These are phyloP conservation scores for Microcos paniculata DNA, from an alignment of 345 rosid genomes.

Conservation along the genomic window DNA sequence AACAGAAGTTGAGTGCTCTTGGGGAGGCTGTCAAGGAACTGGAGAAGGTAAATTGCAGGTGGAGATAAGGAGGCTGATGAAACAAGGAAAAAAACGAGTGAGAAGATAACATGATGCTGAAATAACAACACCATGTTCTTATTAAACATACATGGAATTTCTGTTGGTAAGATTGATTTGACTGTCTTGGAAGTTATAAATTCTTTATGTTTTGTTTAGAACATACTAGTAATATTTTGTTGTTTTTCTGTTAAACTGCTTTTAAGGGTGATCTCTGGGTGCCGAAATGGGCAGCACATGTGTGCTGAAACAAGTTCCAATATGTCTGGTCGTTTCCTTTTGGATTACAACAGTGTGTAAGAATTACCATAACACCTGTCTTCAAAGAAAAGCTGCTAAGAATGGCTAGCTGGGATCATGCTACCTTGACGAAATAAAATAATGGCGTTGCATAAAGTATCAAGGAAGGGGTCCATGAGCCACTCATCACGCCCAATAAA, in stretches of 20 bases:
- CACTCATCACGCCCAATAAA: no score
- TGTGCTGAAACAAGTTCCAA: slow-evolving; percentile 3
- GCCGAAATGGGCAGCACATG: background rate
- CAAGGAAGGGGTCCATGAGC: background rate
- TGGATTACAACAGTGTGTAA: background rate
- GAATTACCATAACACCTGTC: background rate
- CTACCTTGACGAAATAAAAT: background rate
- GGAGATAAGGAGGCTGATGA: slow-evolving; percentile 22
- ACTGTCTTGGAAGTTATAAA: background rate
- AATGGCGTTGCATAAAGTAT: background rate
- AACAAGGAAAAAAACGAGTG: background rate
- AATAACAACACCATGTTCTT: slow-evolving; percentile 18
- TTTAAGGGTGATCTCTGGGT: background rate
- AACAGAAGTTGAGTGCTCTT: slow-evolving; percentile 24
- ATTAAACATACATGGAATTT: background rate
- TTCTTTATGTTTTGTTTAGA: background rate
- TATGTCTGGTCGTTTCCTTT: background rate
- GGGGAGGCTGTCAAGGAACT: slow-evolving; percentile 33
- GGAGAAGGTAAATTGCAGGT: slow-evolving; percentile 32
- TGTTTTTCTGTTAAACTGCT: background rate
- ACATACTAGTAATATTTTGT: background rate
- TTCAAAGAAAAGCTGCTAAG: background rate
- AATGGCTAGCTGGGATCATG: background rate
- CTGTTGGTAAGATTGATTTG: background rate
- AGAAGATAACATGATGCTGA: slow-evolving; percentile 17